These are phyloP conservation scores for Backusella circina DNA, from an alignment of 192 early-diverging fungal species.

Conservation along the genomic window DNA sequence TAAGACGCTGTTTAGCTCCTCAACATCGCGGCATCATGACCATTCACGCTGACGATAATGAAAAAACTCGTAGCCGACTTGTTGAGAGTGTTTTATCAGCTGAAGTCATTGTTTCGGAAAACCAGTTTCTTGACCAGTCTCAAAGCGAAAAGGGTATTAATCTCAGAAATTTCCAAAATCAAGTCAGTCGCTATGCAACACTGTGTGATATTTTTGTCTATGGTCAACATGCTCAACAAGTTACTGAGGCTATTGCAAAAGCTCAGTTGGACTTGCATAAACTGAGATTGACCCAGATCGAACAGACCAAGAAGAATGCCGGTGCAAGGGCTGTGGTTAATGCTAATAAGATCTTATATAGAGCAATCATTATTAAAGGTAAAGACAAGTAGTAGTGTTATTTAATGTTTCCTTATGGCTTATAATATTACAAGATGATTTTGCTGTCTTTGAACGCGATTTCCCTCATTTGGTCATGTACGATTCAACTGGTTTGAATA, in stretches of 20 bases:
- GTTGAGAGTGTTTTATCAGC: conserved; percentile 44
- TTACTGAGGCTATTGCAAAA: conserved; percentile 32
- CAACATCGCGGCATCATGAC: conserved; percentile 25
- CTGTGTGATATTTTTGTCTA: conserved; percentile 47
- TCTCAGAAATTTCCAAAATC: conserved; percentile 48
- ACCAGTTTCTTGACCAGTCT: conserved; percentile 27
- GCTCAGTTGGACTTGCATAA: conserved; percentile 26
- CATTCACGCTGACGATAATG: conserved; percentile 25
- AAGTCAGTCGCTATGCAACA: conserved; percentile 43
- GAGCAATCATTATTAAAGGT: conserved; percentile 44
- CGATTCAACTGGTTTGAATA: conserved; percentile 33
- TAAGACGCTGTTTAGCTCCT: conserved; percentile 27
- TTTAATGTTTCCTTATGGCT: not conserved
- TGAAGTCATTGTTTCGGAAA: conserved; percentile 37
- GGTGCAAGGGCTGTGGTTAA: not conserved
- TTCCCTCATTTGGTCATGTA: conserved; percentile 38
- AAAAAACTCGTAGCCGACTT: conserved; percentile 29
- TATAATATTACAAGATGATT: conserved; percentile 27
- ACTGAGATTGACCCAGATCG: not conserved
- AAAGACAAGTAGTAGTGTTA: not conserved
- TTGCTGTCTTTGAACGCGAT: conserved; percentile 33
- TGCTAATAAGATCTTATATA: conserved; percentile 27
- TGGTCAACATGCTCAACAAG: conserved; percentile 12
- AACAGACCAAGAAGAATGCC: conserved; percentile 22
- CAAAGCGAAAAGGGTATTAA: conserved; percentile 30